A percentile compares a stretch with the other conserved stretches of the same genome.
These are phyloP conservation scores for Saitozyma podzolica DNA, from an alignment of 768 basidiomycete genomes.

Conservation along the genomic window DNA sequence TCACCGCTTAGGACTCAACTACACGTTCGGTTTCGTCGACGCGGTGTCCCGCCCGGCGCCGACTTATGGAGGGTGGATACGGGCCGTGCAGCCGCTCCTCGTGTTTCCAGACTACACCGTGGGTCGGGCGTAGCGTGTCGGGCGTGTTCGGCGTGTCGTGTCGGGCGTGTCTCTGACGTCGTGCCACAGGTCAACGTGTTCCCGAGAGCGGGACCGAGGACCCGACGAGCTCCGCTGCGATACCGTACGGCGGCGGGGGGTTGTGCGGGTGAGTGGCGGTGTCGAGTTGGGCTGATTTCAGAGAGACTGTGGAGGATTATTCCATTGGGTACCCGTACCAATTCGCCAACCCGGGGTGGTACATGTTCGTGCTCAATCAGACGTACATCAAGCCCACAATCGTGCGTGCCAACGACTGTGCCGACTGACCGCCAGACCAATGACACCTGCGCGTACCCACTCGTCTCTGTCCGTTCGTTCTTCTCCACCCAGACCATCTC, in stretches of 20 bases:
- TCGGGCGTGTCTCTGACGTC: background rate
- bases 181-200: constrained; percentile 47
- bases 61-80: constrained; percentile 38
- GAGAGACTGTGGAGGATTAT: constrained; percentile 32
- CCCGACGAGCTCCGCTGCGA: constrained; percentile 11
- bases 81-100: constrained; percentile 45
- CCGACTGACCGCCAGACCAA: constrained; percentile 11
- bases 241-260: constrained; percentile 33
- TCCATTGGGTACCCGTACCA: constrained; percentile 35
- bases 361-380: constrained; percentile 50
- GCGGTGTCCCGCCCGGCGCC: constrained; percentile 36
- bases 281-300: background rate
- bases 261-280: constrained; percentile 37
- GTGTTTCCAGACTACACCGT: constrained; percentile 46
- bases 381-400: constrained; percentile 45
- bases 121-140: constrained; percentile 6
- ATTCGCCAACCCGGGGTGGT: constrained; percentile 46
- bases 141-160: background rate
- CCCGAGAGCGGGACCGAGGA: constrained; percentile 28
- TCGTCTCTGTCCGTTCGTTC: constrained; percentile 34
- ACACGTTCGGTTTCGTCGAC: constrained; percentile 50
- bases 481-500: constrained; percentile 45
- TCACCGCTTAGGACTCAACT: constrained; percentile 33
- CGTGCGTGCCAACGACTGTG: constrained; percentile 25
- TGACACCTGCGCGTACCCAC: constrained; percentile 21